A percentile compares a stretch with the other conserved stretches of the same genome.
phyloP scores from a whole-genome alignment of 2,329 filamentous ascomycete genomes.

The Calonectria honghensis region DNA sequence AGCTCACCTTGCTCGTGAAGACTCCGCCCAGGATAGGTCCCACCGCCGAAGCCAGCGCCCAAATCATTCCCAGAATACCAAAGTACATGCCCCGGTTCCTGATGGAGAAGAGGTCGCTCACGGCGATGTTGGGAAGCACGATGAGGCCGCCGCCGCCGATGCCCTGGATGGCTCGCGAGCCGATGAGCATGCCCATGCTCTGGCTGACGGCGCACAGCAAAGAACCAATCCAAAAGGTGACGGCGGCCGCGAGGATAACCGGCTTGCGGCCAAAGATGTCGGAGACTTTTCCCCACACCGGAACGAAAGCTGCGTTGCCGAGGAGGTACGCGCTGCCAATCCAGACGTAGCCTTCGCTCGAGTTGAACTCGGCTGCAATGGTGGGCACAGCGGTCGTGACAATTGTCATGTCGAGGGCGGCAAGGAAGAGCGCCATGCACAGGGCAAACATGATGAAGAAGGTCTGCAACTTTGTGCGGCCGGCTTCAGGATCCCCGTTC shows the following conservation, averaged over 20 bases:
- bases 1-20: conserved; percentile 78
- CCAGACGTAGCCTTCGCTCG: conserved; percentile 84
- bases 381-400: conserved; percentile 80
- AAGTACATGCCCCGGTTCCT: conserved; percentile 71
- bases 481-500: conserved; percentile 57
- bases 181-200: conserved; percentile 72
- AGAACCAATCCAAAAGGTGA: conserved; percentile 73
- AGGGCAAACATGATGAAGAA: conserved; percentile 64
- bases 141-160: conserved; percentile 74
- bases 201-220: conserved; percentile 71
- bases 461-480: conserved; percentile 62
- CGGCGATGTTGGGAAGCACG: conserved; percentile 76
- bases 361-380: conserved; percentile 78
- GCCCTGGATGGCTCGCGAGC: conserved; percentile 74
- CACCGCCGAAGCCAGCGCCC: conserved; percentile 79
- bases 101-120: conserved; percentile 74
- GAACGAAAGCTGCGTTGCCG: conserved; percentile 79
- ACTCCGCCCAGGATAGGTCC: conserved; percentile 82
- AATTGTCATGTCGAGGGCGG: conserved; percentile 76
- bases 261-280: conserved; percentile 77
- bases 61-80: conserved; percentile 72
- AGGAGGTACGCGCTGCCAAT: conserved; percentile 85
- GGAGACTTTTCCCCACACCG: conserved; percentile 80
- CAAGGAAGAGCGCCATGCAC: conserved; percentile 70
- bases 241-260: conserved; percentile 69